Base-by-base conservation (phyloP, 1,284 basidiomycete species). In the Cystobasidium slooffiae region DNA sequence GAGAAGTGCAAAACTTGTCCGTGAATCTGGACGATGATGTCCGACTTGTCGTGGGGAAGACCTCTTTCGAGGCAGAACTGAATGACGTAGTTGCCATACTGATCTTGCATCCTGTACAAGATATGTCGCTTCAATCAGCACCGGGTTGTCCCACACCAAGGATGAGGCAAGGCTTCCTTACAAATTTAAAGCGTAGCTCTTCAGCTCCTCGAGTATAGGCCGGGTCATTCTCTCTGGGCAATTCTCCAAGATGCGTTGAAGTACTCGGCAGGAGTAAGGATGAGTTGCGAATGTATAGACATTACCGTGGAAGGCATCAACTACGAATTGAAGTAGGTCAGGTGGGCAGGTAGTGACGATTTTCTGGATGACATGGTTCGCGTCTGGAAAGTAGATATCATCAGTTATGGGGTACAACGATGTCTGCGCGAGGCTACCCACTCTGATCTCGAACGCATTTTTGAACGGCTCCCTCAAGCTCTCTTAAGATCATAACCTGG, bases 231-330 rank as follows among this genome's bases (percentile, higher is more conserved):
- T 86, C 22, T 88, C 86, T 0, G 89, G 87, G 51, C 97, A 86
- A 79, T 93, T 88, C 81, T 97, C 94, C 75, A 99, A 90, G 81
- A 92, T 92, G 69, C 94, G 87, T 83, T 99, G 97, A 22, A 99
- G 86, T 16, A 99, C 97, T 9, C 97, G 89, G 81, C 97, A 99
- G 0, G 94, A 94, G 79, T 95, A 98, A 0, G 93, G 90, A 81
- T 99, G 94, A 0, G 90, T 91, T 0, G 94, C 89, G 22, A 99
- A 85, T 69, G 90, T 88, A 76, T 88, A 88, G n/a, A 97, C 91
- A 78, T 91, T 89, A 4, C 91, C 91, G 12, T 87, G 85, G 85
- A 98, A 97, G 0, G 87, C 85, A 62, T 87, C 84, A 2, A 83
- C 79, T 68, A 95, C 87, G 80, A 97, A 93, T 1, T 85, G 86